These are phyloP conservation scores for Endoconidiophora laricicola DNA, from an alignment of 2,329 filamentous ascomycete species.

Conservation along the genomic window DNA sequence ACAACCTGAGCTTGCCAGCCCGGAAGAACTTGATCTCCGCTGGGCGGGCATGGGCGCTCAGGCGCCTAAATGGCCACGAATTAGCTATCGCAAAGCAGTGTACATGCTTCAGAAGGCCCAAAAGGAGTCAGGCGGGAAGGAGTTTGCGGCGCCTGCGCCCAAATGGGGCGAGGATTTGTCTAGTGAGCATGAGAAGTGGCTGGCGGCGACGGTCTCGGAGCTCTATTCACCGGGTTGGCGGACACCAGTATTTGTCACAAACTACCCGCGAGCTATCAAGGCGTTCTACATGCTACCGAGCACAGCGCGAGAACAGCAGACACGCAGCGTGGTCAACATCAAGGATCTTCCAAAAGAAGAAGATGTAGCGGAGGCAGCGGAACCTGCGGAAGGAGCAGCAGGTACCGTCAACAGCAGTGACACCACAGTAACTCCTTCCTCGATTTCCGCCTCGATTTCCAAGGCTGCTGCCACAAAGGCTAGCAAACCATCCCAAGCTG, in stretches of 20 bases:
- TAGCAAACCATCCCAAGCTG: background rate
- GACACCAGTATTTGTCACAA: slow-evolving; percentile 73
- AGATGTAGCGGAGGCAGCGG: background rate
- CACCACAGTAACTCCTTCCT: background rate
- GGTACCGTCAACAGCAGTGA: background rate
- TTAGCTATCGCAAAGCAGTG: slow-evolving; percentile 72
- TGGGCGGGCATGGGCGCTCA: slow-evolving; percentile 51
- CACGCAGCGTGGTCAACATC: no score
- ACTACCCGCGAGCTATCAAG: slow-evolving; percentile 81
- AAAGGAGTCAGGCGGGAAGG: slow-evolving; percentile 16
- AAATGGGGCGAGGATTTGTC: slow-evolving; percentile 61
- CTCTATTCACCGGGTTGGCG: slow-evolving; percentile 27
- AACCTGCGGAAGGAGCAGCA: no score
- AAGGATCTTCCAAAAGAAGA: no score
- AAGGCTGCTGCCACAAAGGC: background rate
- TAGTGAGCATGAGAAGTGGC: slow-evolving; percentile 81
- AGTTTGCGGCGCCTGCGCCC: slow-evolving; percentile 49
- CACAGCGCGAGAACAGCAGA: no score
- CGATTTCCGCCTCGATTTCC: background rate
- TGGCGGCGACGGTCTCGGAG: slow-evolving; percentile 50
- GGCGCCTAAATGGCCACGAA: slow-evolving; percentile 48
- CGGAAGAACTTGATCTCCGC: slow-evolving; percentile 39
- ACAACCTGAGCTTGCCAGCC: slow-evolving; percentile 22
- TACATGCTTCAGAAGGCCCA: slow-evolving; percentile 44
- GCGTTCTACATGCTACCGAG: slow-evolving; percentile 54